These are phyloP conservation scores for Mortierella polycephala DNA, from an alignment of 371 early-diverging fungal genomes.

Conservation along the genomic window DNA sequence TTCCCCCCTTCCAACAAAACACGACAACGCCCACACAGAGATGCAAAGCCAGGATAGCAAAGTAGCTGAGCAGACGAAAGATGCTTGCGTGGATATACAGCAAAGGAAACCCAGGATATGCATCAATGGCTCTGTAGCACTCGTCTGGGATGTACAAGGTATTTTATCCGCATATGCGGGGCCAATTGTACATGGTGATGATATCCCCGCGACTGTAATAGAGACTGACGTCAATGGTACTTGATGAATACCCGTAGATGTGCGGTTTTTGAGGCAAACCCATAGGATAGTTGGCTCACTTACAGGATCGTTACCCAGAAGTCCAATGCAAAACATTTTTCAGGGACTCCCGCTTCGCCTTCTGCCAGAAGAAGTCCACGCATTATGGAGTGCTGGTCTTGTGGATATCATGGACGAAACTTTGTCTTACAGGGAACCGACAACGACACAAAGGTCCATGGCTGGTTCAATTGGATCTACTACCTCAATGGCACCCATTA, in stretches of 20 bases:
- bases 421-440: conserved; percentile 2
- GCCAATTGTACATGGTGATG: no score
- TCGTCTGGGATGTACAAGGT: conserved; percentile 47
- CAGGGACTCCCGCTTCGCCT: conserved; percentile 45
- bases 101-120: conserved; percentile 21
- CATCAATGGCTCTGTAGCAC: conserved; percentile 24
- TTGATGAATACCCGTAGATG: conserved; percentile 16
- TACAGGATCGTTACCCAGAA: conserved; percentile 38
- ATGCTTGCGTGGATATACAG: no score
- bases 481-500: no score
- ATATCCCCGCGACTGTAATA: no score
- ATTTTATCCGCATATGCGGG: background rate
- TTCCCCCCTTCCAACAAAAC: no score
- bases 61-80: no score
- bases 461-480: no score
- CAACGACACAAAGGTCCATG: background rate
- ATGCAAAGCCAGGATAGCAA: no score
- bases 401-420: conserved; percentile 23
- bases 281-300: conserved; percentile 36
- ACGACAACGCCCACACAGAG: no score
- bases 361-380: conserved; percentile 32
- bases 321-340: conserved; percentile 52
- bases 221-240: no score
- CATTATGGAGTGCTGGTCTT: conserved; percentile 16
- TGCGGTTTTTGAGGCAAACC: conserved; percentile 16